A percentile compares a stretch with the other conserved stretches of the same genome.
Conservation (phyloP, 352 stramenopile species). For the Aphanomyces stellatus region DNA sequence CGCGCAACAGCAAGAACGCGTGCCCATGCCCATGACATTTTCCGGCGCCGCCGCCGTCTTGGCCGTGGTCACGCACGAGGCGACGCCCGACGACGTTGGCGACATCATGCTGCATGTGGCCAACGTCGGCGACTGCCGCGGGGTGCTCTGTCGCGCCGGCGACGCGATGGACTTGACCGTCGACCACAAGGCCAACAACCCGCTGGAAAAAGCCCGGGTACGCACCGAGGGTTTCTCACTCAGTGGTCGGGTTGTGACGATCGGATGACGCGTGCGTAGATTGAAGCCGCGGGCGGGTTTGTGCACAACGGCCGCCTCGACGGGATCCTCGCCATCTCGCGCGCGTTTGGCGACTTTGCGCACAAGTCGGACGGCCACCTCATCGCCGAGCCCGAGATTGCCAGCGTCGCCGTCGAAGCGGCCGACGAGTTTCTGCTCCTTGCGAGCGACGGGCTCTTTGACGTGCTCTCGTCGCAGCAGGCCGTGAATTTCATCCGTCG, state of each 20-base stretch:
- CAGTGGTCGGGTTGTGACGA: too few relatives aligned
- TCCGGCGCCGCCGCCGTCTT: constrained; percentile 68
- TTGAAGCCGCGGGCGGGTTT: constrained; percentile 73
- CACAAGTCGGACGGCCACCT: constrained; percentile 86
- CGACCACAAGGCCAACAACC: constrained; percentile 81
- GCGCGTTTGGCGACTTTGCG: constrained; percentile 82
- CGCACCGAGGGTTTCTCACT: too few relatives aligned
- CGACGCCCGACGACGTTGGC: constrained; percentile 30
- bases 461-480: constrained; percentile 86
- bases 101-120: constrained; percentile 56
- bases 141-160: constrained; percentile 71
- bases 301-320: constrained; percentile 85
- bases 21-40: constrained; percentile 77
- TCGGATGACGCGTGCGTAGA: too few relatives aligned
- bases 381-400: constrained; percentile 73
- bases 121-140: constrained; percentile 86
- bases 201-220: constrained; percentile 54
- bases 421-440: constrained; percentile 87
- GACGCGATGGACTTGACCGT: constrained; percentile 69
- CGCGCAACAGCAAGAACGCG: constrained; percentile 48
- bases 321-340: constrained; percentile 79
- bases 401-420: constrained; percentile 42
- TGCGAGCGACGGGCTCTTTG: constrained; percentile 88
- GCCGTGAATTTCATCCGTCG: constrained; percentile 85
- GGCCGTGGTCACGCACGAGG: constrained; percentile 39